These are phyloP conservation scores for Lactarius akahatsu DNA, from an alignment of 768 basidiomycete species.

Conservation along the genomic window DNA sequence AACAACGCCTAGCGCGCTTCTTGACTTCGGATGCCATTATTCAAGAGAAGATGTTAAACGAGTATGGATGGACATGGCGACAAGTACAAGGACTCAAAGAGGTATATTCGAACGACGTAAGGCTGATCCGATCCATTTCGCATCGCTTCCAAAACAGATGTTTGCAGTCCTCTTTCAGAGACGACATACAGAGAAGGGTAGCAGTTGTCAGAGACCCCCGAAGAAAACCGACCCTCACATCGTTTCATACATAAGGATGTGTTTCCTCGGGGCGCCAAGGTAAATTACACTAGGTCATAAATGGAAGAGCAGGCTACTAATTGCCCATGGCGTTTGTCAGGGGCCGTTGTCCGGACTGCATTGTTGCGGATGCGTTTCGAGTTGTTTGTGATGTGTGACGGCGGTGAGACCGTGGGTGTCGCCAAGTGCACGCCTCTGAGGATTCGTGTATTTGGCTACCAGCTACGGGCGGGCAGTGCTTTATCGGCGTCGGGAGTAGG, in stretches of 20 bases:
- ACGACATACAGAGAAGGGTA: slow-evolving; percentile 22
- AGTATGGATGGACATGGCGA: slow-evolving; percentile 24
- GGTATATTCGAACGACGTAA: slow-evolving; percentile 20
- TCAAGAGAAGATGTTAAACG: slow-evolving; percentile 26
- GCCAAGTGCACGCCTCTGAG: not conserved
- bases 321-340: not conserved
- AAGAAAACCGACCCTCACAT: slow-evolving; percentile 22
- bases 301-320: not conserved
- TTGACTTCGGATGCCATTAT: slow-evolving; percentile 21
- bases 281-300: slow-evolving; percentile 1
- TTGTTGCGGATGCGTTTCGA: slow-evolving; percentile 18
- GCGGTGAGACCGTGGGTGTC: slow-evolving; percentile 4
- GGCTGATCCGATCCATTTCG: slow-evolving; percentile 18
- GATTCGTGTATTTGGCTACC: slow-evolving; percentile 3
- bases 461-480: not conserved
- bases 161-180: slow-evolving; percentile 23
- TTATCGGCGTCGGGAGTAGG: not conserved
- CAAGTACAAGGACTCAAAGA: slow-evolving; percentile 24
- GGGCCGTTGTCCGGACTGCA: not conserved
- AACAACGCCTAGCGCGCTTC: slow-evolving; percentile 27
- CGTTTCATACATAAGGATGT: slow-evolving; percentile 1
- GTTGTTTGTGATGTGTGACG: not conserved
- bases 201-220: slow-evolving; percentile 28
- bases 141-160: slow-evolving; percentile 1
- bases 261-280: slow-evolving; percentile 2